Base-by-base conservation (phyloP, 2,329 filamentous ascomycete species). In the Alternaria gansuensis region DNA sequence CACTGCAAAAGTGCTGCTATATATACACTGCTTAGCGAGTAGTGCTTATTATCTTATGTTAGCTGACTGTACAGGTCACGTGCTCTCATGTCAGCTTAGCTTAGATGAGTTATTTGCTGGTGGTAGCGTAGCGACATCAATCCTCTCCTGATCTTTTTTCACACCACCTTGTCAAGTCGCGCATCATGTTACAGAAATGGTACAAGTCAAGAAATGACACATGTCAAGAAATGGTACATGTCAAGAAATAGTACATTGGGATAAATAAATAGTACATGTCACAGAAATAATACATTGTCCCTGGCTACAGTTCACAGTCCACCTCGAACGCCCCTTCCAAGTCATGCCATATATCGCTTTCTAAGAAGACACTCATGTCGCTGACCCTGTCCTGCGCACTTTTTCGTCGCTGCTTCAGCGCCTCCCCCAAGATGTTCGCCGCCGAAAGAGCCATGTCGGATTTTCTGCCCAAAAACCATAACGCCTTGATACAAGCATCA, bases 381-480 rank as follows among this genome's bases (percentile, higher is more conserved):
- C 58, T 63, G 26, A 70, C 53, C 41, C 64, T 65, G 44, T 73
- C 65, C 26, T 69, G 60, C 4, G 45, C 63, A 31, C 64, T 61
- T 46, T 69, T 67, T 34, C 67, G 66, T 48, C 69, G 65, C 53
- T 68, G 58, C 48, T 70, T 71, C 54, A 80, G 64, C 5, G 68
- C 73, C n/a, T 71, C 71, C 2, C 75, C 73, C n/a, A 80, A 54
- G 21, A 76, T 73, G 2, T 71, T 75, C 26, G 79, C 79, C 9
- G 78, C 78, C 40, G 77, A 62, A 23, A 77, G 74, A 5, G 80
- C 79, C 75, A 81, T 85, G 62, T 86, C 84, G 3, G 83, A 85
- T 66, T 86, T 87, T 57, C 81, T 81, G 2, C 84, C 84, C 17
- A 87, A 73, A 52, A 82, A 82, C 78, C 83, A 84, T 26, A 87